These are phyloP conservation scores for Hypoxylon rickii DNA, from an alignment of 495 filamentous ascomycete genomes.

Conservation along the genomic window DNA sequence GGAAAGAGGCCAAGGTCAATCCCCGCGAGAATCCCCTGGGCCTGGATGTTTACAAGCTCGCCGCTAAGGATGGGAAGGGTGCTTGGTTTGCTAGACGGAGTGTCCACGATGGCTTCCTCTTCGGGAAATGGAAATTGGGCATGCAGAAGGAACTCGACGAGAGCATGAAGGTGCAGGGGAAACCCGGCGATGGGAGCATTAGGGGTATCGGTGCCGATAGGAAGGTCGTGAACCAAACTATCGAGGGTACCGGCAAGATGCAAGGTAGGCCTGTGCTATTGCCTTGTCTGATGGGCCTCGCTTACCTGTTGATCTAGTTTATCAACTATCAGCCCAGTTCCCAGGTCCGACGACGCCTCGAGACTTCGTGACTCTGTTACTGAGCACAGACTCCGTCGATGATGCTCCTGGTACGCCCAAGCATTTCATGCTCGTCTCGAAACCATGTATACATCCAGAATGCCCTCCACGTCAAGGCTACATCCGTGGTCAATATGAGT, in stretches of 20 bases:
- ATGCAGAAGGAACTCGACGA: slow-evolving; percentile 66
- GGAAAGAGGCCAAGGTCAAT: slow-evolving; percentile 81
- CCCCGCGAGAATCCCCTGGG: slow-evolving; percentile 75
- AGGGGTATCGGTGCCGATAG: slow-evolving; percentile 83
- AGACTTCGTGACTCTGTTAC: slow-evolving; percentile 80
- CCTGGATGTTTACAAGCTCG: slow-evolving; percentile 78
- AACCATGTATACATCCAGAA: slow-evolving; percentile 77
- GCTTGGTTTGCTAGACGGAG: slow-evolving; percentile 89
- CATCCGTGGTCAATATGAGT: slow-evolving; percentile 86
- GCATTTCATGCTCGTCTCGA: slow-evolving; percentile 85
- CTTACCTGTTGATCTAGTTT: slow-evolving; percentile 56
- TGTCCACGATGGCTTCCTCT: slow-evolving; percentile 72
- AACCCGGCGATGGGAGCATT: slow-evolving; percentile 70
- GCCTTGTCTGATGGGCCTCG: background rate
- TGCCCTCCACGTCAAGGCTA: slow-evolving; percentile 69
- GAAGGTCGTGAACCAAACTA: slow-evolving; percentile 62
- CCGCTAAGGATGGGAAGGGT: slow-evolving; percentile 78
- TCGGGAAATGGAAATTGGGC: slow-evolving; percentile 66
- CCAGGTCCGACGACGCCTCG: slow-evolving; percentile 84
- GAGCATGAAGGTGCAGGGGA: slow-evolving; percentile 61
- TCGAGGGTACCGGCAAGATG: slow-evolving; percentile 59
- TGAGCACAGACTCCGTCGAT: slow-evolving; percentile 56
- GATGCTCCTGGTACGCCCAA: slow-evolving; percentile 38
- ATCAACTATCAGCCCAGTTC: slow-evolving; percentile 85
- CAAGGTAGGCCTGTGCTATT: slow-evolving; percentile 52